Evolutionary conservation across 1,284 basidiomycete species (phyloP), one percentile per base, ranked within the genome.

Genomic region (Wolfiporia cocos): DNA sequence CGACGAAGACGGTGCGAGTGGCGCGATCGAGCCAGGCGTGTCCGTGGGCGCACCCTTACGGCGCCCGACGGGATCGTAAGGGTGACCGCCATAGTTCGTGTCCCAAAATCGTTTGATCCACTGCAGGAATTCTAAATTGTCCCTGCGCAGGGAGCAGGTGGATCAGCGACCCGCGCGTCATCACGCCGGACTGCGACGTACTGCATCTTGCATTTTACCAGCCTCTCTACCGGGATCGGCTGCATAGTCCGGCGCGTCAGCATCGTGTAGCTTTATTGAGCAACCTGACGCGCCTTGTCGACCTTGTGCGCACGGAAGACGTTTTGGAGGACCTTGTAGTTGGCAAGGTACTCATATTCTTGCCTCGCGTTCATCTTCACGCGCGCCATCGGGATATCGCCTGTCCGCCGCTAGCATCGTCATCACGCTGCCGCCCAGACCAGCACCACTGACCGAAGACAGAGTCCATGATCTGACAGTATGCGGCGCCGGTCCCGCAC

Each of bases 161-260:
- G 39, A 43, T 17, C 42, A 39, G 34, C 37, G 44, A 38, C 43
- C 19, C 37, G 32, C 28, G 20, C 4, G 22, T 22, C 20, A 23
- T 29, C 36, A 26, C 32, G 34, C 37, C 38, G 37, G 43, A 33
- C n/a, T n/a, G n/a, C n/a, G 30, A 76, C 85, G 64, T 67, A 88
- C 85, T 98, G 96, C 95, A 99, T 99, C 73, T 98, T 98, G 74
- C 95, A 99, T 68, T 95, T 95, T 36, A 93, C 81, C 41, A 99
- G 78, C 55, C 76, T 85, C 52, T 97, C 94, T 21, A 99, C 87
- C 1, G 80, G 88, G 58, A 99, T 94, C 12, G 95, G 94, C 91
- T 95, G 47, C 18, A 36, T 23, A n/a, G n/a, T n/a, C n/a, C n/a
- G 21, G 17, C n/a, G 42, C 22, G 35, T 50, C 31, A 42, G 43